Evolutionary conservation across 305 asterid genomes (phyloP).

Genomic region (Solanum aculeatissimum): DNA sequence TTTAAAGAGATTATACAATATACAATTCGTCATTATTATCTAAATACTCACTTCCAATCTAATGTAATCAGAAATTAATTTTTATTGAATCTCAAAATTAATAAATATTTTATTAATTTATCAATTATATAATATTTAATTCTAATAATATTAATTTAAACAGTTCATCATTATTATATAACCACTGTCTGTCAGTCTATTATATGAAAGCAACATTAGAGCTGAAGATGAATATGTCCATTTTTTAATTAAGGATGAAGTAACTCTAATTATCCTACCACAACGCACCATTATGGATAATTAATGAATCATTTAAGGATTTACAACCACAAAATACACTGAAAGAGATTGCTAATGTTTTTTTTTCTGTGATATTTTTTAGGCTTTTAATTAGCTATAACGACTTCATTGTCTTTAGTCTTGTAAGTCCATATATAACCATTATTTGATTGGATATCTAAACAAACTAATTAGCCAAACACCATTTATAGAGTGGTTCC

Average conservation of each 20-base stretch:
- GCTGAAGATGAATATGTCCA: background rate
- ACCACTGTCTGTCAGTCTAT: background rate
- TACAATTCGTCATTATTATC: background rate
- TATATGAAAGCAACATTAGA: background rate
- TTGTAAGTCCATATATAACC: background rate
- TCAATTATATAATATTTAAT: too few relatives aligned
- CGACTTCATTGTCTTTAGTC: background rate
- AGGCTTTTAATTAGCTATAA: background rate
- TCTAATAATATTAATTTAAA: too few relatives aligned
- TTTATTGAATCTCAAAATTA: too few relatives aligned
- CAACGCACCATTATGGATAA: background rate
- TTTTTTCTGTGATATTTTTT: background rate
- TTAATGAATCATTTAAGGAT: background rate
- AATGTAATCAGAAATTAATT: too few relatives aligned
- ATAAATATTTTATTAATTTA: too few relatives aligned
- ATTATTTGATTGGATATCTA: background rate
- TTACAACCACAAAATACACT: background rate
- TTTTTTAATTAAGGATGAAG: accelerated
- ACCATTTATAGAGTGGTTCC: background rate
- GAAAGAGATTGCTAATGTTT: background rate
- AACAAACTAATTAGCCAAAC: background rate
- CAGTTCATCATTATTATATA: too few relatives aligned
- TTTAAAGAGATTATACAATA: too few relatives aligned
- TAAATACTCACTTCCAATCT: background rate
- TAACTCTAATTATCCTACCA: background rate